A percentile compares a stretch with the other conserved stretches of the same genome.
Evolutionary conservation across 2,329 filamentous ascomycete species (phyloP).

Genomic region (Cytospora paraplurivora): DNA sequence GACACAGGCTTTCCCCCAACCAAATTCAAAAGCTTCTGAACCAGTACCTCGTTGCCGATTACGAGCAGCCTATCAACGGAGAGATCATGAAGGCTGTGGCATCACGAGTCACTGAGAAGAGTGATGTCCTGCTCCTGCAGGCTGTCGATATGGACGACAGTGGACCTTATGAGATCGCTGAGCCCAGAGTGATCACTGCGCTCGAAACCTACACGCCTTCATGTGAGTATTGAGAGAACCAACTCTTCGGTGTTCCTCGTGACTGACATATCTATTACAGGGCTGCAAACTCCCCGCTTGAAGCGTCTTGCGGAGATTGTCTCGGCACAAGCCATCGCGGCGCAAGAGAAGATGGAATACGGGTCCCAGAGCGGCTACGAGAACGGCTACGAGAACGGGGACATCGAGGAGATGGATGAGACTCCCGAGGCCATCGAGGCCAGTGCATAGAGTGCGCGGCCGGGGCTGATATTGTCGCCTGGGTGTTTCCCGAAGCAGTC

Average conservation of each 20-base stretch:
- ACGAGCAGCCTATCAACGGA: slow-evolving; percentile 98
- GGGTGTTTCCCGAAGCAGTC: slow-evolving; percentile 30
- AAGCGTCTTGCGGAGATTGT: slow-evolving; percentile 99
- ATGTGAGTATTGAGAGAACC: slow-evolving; percentile 62
- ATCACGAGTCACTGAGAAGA: slow-evolving; percentile 96
- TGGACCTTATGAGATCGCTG: slow-evolving; percentile 96
- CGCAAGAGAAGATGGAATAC: slow-evolving; percentile 82
- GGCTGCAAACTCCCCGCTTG: slow-evolving; percentile 92
- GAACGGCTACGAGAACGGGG: slow-evolving; percentile 45
- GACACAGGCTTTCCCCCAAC: slow-evolving; percentile 83
- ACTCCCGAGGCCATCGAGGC: slow-evolving; percentile 41
- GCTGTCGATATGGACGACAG: slow-evolving; percentile 99
- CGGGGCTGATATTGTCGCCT: slow-evolving; percentile 29
- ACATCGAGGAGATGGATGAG: slow-evolving; percentile 56
- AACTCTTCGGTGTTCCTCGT: neutral
- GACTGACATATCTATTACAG: slow-evolving; percentile 49
- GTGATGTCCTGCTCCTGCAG: slow-evolving; percentile 87
- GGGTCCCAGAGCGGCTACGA: slow-evolving; percentile 51
- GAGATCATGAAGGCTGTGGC: slow-evolving; percentile 99
- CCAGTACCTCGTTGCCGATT: slow-evolving; percentile 97
- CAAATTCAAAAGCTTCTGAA: slow-evolving; percentile 99
- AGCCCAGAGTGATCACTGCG: slow-evolving; percentile 92
- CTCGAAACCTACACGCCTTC: slow-evolving; percentile 98
- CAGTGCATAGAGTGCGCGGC: slow-evolving; percentile 39
- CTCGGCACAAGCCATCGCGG: slow-evolving; percentile 91